Evolutionary conservation across 106 monocot species (phyloP), one percentile per base, ranked within the genome.

Genomic region (Dioscorea alata): DNA sequence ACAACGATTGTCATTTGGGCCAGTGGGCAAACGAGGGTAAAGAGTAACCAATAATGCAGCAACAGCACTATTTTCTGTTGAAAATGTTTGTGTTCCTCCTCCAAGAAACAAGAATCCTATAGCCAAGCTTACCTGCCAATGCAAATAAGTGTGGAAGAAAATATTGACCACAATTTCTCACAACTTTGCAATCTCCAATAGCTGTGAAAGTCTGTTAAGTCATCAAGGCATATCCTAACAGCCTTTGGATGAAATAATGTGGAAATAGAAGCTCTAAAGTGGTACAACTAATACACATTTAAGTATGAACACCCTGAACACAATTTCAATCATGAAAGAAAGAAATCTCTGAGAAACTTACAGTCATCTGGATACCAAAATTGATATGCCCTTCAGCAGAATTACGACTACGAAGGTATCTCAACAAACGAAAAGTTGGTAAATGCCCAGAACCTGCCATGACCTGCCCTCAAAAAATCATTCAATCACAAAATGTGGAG

Each of bases 371-470:
- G 59, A 90, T 77, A 51, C 97, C 97, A 79, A 90, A 97, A 67
- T 79, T 83, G 50, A 92, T 76, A 68, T 92, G 92, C 4, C 89
- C 89, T 63, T 97, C 97, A 8, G 71, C 76, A 75, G 89, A 92
- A 71, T 85, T 90, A 72, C 97, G 74, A 63, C 79, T 82, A 10
- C 87, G 80, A 50, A 97, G 89, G 59, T 90, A 92, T 78, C 97
- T 82, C 54, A 97, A 61, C 23, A 97, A 65, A 53, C 89, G 82
- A 69, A 97, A 90, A 60, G 89, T 92, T 73, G 85, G 87, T 49
- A 97, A 71, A 85, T 97, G 84, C 15, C 97, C 97, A 71, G 92
- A 92, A 4, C 97, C 97, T 18, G 97, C 97, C 97, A 97, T 92
- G 71, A 97, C 87, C 97, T 97, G 68, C 13, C 9, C 12, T 59